These are phyloP conservation scores for Dactylellina parvicollis DNA, from an alignment of 2,329 filamentous ascomycete genomes.

Conservation along the genomic window DNA sequence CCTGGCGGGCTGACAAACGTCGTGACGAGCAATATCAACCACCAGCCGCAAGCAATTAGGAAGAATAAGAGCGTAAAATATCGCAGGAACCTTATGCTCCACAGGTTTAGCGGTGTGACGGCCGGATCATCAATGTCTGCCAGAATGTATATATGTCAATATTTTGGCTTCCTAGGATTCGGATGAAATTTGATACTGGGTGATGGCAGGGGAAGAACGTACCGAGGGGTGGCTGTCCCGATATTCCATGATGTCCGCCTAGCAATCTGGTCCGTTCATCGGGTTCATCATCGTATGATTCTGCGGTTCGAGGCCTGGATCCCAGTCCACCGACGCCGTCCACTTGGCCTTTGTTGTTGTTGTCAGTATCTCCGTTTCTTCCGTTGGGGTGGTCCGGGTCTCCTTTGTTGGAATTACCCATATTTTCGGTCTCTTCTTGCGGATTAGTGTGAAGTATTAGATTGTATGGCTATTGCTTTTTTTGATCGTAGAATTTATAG, in stretches of 20 bases:
- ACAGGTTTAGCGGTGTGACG: conserved; percentile 91
- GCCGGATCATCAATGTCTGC: conserved; percentile 59
- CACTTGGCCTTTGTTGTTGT: not conserved
- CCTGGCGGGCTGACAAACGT: conserved; percentile 90
- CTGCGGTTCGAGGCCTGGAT: not conserved
- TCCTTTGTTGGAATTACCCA: conserved; percentile 23
- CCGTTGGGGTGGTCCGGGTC: not conserved
- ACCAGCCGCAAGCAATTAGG: conserved; percentile 84
- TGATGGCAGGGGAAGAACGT: not conserved
- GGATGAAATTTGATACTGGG: not conserved
- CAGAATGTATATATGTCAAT: not conserved
- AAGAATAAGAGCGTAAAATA: conserved; percentile 81
- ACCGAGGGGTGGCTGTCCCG: conserved; percentile 49
- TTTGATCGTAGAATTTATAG: no score
- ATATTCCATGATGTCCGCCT: conserved; percentile 26
- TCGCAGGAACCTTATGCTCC: conserved; percentile 83
- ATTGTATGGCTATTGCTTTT: not conserved
- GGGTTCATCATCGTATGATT: conserved; percentile 30
- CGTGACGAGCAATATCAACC: conserved; percentile 86
- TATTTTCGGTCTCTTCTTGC: no score
- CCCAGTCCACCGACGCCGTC: not conserved
- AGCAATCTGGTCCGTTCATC: conserved; percentile 40
- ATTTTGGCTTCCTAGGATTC: not conserved
- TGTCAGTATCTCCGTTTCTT: conserved; percentile 6
- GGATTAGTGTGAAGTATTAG: no score